Conservation (phyloP, 768 basidiomycete genomes). For the Amanita phalloides region DNA sequence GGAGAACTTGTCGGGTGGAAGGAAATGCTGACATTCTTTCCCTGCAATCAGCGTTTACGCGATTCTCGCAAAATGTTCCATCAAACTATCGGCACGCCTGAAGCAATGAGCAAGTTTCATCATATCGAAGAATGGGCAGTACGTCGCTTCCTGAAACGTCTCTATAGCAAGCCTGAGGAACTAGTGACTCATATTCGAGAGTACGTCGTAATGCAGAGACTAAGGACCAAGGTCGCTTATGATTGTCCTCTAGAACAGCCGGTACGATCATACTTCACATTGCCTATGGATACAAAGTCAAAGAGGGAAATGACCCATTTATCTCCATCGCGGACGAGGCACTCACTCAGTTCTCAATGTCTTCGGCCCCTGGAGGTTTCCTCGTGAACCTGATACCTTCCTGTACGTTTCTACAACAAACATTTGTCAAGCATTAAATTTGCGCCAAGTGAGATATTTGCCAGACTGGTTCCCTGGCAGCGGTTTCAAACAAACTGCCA, state of each 20-base stretch:
- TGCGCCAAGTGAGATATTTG: constrained; percentile 24
- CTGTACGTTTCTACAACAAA: background rate
- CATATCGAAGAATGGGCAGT: constrained; percentile 29
- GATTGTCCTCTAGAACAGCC: background rate
- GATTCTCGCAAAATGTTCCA: constrained; percentile 30
- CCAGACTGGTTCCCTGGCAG: constrained; percentile 38
- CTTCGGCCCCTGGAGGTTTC: constrained; percentile 17
- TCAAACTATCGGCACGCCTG: constrained; percentile 27
- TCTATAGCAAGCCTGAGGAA: constrained; percentile 24
- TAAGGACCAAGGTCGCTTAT: background rate
- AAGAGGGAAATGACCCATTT: constrained; percentile 20
- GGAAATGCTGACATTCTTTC: constrained; percentile 21
- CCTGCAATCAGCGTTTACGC: constrained; percentile 30
- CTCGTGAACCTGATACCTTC: constrained; percentile 19
- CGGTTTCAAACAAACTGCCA: constrained; percentile 30
- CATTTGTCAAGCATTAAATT: background rate
- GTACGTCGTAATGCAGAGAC: constrained; percentile 16
- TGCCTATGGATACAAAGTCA: constrained; percentile 19
- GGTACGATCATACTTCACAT: constrained; percentile 16
- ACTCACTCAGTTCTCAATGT: constrained; percentile 12
- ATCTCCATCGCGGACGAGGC: constrained; percentile 18
- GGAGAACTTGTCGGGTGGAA: constrained; percentile 33
- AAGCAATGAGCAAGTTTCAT: constrained; percentile 25
- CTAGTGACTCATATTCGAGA: constrained; percentile 23
- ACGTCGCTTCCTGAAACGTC: constrained; percentile 25